phyloP scores from a whole-genome alignment of 1,284 basidiomycete genomes.

The Dichomitus squalens region DNA sequence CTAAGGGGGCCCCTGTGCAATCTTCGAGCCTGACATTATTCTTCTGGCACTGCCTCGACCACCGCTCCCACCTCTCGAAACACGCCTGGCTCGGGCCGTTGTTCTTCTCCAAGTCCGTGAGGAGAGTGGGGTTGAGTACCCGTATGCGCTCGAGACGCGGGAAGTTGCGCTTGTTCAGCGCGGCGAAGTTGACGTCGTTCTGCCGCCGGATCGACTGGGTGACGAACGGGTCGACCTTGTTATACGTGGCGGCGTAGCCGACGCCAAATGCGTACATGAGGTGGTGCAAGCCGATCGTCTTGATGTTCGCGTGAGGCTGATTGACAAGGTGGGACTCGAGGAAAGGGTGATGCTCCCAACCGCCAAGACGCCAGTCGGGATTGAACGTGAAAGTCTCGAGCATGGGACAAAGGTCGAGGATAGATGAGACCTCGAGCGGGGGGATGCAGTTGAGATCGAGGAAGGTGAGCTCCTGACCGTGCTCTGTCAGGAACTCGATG shows the following conservation, averaged over 20 bases:
- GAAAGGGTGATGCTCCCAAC: constrained; percentile 30
- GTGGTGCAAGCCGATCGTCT: constrained; percentile 68
- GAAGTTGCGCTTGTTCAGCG: constrained; percentile 57
- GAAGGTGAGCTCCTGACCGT: constrained; percentile 57
- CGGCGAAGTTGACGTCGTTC: constrained; percentile 67
- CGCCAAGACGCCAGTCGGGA: constrained; percentile 60
- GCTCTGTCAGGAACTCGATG: constrained; percentile 54
- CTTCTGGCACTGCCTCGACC: constrained; percentile 56
- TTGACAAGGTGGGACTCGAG: constrained; percentile 43
- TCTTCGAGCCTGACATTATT: constrained; percentile 62
- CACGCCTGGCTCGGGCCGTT: constrained; percentile 48
- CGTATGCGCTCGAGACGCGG: constrained; percentile 61
- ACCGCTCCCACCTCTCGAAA: constrained; percentile 66
- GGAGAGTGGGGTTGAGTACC: constrained; percentile 53
- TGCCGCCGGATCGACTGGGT: constrained; percentile 50
- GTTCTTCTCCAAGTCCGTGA: constrained; percentile 58
- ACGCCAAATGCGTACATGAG: constrained; percentile 70
- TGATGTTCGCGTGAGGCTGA: constrained; percentile 57
- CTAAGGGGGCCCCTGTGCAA: constrained; percentile 62
- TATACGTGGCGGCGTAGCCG: constrained; percentile 45
- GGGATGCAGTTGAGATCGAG: constrained; percentile 66
- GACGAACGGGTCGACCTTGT: constrained; percentile 44
- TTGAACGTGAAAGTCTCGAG: constrained; percentile 69
- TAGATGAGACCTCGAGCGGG: constrained; percentile 51
- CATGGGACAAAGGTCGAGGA: constrained; percentile 63